phyloP scores from a whole-genome alignment of 1,284 basidiomycete genomes.

The Athelia psychrophila region DNA sequence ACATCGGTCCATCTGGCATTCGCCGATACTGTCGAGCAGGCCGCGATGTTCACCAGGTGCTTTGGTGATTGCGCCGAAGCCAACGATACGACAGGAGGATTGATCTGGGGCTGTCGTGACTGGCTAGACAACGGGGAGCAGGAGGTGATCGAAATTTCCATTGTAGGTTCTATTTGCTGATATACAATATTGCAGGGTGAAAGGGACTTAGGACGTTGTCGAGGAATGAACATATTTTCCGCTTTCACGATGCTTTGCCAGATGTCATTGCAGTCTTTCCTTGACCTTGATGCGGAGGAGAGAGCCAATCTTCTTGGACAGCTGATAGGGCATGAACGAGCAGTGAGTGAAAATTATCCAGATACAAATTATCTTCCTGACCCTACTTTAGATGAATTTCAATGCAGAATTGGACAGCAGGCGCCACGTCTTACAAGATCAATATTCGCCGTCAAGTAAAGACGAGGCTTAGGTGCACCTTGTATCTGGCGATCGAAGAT shows the following conservation, averaged over 20 bases:
- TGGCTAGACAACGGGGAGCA: conserved; percentile 58
- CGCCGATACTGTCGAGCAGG: conserved; percentile 53
- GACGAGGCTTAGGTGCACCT: no score
- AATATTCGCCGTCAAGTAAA: no score
- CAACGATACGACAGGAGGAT: conserved; percentile 36
- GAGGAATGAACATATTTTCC: conserved; percentile 66
- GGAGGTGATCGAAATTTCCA: conserved; percentile 34
- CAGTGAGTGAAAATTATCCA: conserved; percentile 43
- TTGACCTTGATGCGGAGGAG: conserved; percentile 46
- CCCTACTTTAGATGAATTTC: not conserved
- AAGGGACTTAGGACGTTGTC: conserved; percentile 42
- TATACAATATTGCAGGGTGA: conserved; percentile 45
- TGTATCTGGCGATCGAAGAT: no score
- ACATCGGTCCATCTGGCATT: conserved; percentile 53
- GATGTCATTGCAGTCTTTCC: conserved; percentile 49
- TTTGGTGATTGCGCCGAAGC: conserved; percentile 56
- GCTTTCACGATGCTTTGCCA: conserved; percentile 60
- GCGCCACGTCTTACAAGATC: not conserved
- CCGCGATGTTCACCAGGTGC: conserved; percentile 47
- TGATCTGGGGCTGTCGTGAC: conserved; percentile 53
- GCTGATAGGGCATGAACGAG: conserved; percentile 47
- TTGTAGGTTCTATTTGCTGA: not conserved
- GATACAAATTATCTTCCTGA: not conserved
- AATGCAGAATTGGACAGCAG: not conserved
- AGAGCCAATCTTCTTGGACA: conserved; percentile 43